Percentiles rank a stretch among this genome's conserved stretches.
Evolutionary conservation across 148 eudicot species (phyloP).

Genomic region (Diospyros lotus): DNA sequence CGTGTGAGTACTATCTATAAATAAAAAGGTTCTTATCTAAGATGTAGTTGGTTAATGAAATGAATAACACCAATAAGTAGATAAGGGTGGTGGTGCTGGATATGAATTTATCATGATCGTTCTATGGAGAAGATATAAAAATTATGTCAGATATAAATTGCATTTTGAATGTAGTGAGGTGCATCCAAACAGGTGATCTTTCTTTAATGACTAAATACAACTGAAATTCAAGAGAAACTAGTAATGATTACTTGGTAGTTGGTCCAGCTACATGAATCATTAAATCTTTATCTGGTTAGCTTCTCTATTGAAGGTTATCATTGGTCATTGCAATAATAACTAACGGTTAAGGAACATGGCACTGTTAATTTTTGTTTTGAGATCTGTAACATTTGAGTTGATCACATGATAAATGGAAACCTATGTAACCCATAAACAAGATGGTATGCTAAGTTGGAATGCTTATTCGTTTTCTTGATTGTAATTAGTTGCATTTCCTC

Average conservation of each 20-base stretch:
- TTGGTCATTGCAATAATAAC: background rate
- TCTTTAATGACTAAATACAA: background rate
- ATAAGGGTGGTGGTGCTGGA: too few relatives aligned
- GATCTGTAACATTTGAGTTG: background rate
- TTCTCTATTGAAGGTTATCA: background rate
- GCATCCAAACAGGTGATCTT: background rate
- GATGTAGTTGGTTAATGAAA: too few relatives aligned
- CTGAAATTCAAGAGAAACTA: background rate
- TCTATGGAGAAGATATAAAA: too few relatives aligned
- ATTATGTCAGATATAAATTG: too few relatives aligned
- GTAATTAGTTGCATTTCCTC: background rate
- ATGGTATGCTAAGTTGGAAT: background rate
- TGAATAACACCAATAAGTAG: too few relatives aligned
- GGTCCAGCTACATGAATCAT: background rate
- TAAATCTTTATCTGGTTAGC: background rate
- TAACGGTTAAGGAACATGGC: background rate
- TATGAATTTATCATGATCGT: too few relatives aligned
- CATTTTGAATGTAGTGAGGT: too few relatives aligned
- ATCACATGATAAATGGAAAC: background rate
- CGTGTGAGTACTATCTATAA: too few relatives aligned
- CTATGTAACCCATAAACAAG: background rate
- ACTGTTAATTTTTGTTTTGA: background rate
- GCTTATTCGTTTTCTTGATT: background rate
- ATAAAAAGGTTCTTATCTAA: too few relatives aligned
- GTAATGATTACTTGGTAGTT: too few relatives aligned